Evolutionary conservation across 2,329 filamentous ascomycete genomes (phyloP).

Genomic region (Pseudogymnoascus sp.): DNA sequence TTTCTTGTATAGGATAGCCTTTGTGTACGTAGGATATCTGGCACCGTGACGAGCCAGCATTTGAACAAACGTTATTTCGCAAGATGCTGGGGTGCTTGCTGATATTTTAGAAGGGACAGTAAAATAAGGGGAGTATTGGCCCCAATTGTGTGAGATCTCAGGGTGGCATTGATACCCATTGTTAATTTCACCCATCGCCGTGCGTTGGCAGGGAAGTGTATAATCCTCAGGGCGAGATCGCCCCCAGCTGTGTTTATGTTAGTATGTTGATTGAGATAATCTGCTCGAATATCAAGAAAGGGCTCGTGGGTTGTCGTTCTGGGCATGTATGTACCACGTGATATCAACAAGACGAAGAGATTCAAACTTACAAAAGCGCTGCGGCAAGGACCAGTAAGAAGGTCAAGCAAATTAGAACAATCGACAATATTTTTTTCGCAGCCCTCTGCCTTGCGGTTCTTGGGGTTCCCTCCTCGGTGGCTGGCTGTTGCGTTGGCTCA

Average conservation of each 20-base stretch:
- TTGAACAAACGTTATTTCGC: constrained; percentile 69
- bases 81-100: constrained; percentile 48
- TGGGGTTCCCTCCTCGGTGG: background rate
- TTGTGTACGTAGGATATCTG: constrained; percentile 65
- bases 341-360: background rate
- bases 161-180: constrained; percentile 27
- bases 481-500: background rate
- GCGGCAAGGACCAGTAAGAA: background rate
- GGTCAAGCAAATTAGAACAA: background rate
- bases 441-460: background rate
- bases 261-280: background rate
- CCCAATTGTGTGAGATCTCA: constrained; percentile 47
- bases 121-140: constrained; percentile 82
- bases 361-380: background rate
- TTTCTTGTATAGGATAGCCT: constrained; percentile 53
- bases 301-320: background rate
- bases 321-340: background rate
- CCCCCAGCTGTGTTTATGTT: background rate
- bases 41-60: constrained; percentile 78
- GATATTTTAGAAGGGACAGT: constrained; percentile 60
- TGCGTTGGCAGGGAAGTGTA: background rate
- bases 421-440: background rate
- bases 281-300: background rate
- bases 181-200: constrained; percentile 13
- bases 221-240: background rate